Conservation (phyloP, 2,329 filamentous ascomycete genomes). For the Aspergillus transmontanensis region DNA sequence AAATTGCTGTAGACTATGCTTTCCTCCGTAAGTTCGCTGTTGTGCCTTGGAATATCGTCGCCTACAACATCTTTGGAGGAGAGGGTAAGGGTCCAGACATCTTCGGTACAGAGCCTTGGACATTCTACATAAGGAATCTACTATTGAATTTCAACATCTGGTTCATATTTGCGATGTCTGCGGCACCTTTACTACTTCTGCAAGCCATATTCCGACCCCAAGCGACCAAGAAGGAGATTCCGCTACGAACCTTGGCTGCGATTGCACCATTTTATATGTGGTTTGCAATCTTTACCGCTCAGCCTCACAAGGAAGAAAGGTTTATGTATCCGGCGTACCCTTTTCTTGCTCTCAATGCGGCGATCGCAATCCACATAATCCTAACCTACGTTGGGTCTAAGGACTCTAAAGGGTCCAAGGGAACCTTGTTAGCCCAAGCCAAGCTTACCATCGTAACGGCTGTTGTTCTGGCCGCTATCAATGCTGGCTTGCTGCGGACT, state of each 20-base stretch:
- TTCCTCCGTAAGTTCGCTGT: slow-evolving; percentile 80
- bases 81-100: slow-evolving; percentile 80
- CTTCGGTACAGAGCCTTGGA: slow-evolving; percentile 95
- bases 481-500: slow-evolving; percentile 70
- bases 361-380: slow-evolving; percentile 79
- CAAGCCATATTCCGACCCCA: slow-evolving; percentile 69
- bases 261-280: slow-evolving; percentile 89
- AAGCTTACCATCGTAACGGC: slow-evolving; percentile 67
- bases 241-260: slow-evolving; percentile 76
- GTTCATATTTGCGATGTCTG: slow-evolving; percentile 77
- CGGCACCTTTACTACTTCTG: slow-evolving; percentile 73
- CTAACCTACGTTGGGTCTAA: slow-evolving; percentile 73
- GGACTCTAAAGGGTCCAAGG: slow-evolving; percentile 66
- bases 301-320: slow-evolving; percentile 96
- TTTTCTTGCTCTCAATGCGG: slow-evolving; percentile 84
- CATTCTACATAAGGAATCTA: slow-evolving; percentile 92
- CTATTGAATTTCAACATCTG: slow-evolving; percentile 94
- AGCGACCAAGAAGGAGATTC: slow-evolving; percentile 65
- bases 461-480: slow-evolving; percentile 65
- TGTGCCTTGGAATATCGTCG: slow-evolving; percentile 89
- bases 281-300: slow-evolving; percentile 85
- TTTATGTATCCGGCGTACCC: slow-evolving; percentile 99
- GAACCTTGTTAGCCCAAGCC: slow-evolving; percentile 72
- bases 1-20: slow-evolving; percentile 73
- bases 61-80: slow-evolving; percentile 90